phyloP scores from a whole-genome alignment of 2,329 filamentous ascomycete genomes.

The Torrubiellomyces zombiae region DNA sequence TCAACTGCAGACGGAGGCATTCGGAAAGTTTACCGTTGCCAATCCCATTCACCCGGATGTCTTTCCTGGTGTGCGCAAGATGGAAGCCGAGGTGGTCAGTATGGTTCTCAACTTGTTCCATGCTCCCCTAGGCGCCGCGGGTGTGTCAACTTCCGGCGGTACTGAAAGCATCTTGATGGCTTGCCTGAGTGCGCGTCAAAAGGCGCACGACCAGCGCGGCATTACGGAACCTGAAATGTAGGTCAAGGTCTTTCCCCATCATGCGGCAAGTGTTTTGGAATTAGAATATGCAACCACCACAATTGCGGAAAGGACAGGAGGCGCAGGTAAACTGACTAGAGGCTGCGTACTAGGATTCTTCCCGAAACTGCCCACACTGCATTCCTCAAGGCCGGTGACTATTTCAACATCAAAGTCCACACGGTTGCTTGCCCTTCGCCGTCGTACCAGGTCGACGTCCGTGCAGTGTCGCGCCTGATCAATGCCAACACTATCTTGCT shows the following conservation, averaged over 20 bases:
- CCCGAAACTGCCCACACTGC: constrained; percentile 91
- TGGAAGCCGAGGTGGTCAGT: constrained; percentile 94
- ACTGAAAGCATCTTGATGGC: constrained; percentile 97
- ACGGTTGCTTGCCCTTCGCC: constrained; percentile 76
- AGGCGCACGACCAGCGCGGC: constrained; percentile 69
- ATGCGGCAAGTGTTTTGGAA: neutral
- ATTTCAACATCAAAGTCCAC: constrained; percentile 94
- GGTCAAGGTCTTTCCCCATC: constrained; percentile 11
- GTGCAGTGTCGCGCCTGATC: constrained; percentile 65
- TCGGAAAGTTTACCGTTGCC: constrained; percentile 82
- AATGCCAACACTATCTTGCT: constrained; percentile 90
- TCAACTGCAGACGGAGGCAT: constrained; percentile 79
- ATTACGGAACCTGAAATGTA: constrained; percentile 92
- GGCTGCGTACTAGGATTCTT: constrained; percentile 51
- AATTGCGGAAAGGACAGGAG: too few relatives aligned
- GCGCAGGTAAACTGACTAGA: constrained; percentile 1
- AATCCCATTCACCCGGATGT: constrained; percentile 98
- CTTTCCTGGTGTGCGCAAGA: constrained; percentile 94
- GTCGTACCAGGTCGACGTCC: constrained; percentile 66
- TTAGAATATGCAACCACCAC: too few relatives aligned
- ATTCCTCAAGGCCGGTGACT: constrained; percentile 86
- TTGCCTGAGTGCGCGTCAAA: constrained; percentile 76
- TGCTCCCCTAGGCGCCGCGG: constrained; percentile 68
- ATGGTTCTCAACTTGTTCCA: constrained; percentile 90
- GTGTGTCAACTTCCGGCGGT: constrained; percentile 80